These are phyloP conservation scores for Citrus reticulata DNA, from an alignment of 345 rosid species.

Conservation along the genomic window DNA sequence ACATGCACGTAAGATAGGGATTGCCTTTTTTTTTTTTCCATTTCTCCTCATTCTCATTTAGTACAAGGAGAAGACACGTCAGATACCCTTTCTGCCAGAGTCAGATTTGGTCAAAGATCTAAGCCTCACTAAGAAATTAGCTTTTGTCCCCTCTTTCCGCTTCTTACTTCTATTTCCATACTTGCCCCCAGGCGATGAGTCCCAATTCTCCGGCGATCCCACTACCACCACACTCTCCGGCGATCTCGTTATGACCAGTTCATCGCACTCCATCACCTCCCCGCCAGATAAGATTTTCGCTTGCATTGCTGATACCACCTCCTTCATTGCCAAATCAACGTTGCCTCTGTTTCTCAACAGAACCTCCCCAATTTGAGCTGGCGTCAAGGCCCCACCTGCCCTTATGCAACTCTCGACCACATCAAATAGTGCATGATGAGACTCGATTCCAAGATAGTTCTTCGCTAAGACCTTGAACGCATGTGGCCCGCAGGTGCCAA, in stretches of 20 bases:
- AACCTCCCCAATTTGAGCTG: constrained; percentile 45
- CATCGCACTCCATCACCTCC: constrained; percentile 25
- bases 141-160: constrained; percentile 18
- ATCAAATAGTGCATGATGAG: constrained; percentile 34
- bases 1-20: too few relatives aligned
- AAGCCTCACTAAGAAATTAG: constrained; percentile 31
- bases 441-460: constrained; percentile 36
- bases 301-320: constrained; percentile 38
- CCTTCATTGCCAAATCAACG: constrained; percentile 39
- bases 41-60: neutral
- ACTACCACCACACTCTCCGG: constrained; percentile 37
- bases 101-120: constrained; percentile 45
- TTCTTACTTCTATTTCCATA: constrained; percentile 20
- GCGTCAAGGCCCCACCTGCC: constrained; percentile 41
- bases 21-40: too few relatives aligned
- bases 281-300: constrained; percentile 21
- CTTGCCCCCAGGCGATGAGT: constrained; percentile 25
- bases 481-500: constrained; percentile 38
- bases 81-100: constrained; percentile 28
- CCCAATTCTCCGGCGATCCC: constrained; percentile 40
- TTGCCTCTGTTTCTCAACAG: constrained; percentile 36
- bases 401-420: constrained; percentile 40
- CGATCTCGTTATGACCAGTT: constrained; percentile 23
- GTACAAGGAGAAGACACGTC: neutral
- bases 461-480: constrained; percentile 36